phyloP scores from a whole-genome alignment of 75 land plant genomes.

The Selaginella moellendorffii region DNA sequence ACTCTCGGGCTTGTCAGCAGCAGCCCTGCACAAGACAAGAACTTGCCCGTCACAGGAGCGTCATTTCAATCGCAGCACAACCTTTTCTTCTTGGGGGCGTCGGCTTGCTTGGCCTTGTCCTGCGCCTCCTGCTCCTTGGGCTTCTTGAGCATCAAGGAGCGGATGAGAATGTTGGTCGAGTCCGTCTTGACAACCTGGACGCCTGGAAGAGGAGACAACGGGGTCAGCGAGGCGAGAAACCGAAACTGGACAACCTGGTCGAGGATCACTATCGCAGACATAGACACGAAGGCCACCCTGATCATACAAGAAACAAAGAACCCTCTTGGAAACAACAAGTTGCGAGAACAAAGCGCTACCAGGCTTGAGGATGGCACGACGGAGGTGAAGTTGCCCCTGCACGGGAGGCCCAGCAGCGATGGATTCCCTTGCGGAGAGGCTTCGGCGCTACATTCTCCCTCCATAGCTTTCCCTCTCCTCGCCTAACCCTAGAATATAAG shows the following conservation, averaged over 20 bases:
- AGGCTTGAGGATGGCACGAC: background rate
- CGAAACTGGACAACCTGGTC: background rate
- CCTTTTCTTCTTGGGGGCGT: constrained; percentile 32
- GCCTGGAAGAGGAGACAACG: constrained; percentile 16
- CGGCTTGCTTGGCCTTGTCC: constrained; percentile 5
- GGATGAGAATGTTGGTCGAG: constrained; percentile 32
- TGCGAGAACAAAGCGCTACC: background rate
- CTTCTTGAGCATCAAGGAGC: constrained; percentile 30
- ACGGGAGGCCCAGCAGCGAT: background rate
- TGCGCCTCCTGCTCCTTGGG: constrained; percentile 18
- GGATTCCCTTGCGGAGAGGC: background rate
- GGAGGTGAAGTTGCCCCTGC: background rate
- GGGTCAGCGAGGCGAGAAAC: background rate
- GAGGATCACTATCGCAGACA: background rate
- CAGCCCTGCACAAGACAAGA: constrained; percentile 19
- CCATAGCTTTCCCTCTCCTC: background rate
- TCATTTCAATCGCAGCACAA: too few relatives aligned
- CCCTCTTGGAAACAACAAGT: background rate
- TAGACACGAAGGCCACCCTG: background rate
- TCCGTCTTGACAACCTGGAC: constrained; percentile 38
- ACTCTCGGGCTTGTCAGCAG: constrained; percentile 13
- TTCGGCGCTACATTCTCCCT: background rate
- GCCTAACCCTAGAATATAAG: background rate
- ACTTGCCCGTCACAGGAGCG: too few relatives aligned
- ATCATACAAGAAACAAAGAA: background rate